phyloP scores from a whole-genome alignment of 257 asterid genomes.

The Cruciata laevipes region DNA sequence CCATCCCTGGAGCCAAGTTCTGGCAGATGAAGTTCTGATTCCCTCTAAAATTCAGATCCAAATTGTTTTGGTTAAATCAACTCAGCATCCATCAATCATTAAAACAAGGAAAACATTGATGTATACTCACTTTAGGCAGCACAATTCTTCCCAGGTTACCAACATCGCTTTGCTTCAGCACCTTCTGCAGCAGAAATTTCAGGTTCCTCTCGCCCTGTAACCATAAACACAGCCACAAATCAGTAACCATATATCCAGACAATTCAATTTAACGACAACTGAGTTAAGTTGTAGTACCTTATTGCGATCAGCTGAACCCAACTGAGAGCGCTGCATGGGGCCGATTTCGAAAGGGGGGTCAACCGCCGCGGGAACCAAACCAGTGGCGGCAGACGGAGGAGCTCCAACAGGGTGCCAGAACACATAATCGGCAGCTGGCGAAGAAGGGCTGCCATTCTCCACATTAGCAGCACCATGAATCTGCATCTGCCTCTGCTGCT shows the following conservation, averaged over 20 bases:
- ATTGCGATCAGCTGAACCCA: not conserved
- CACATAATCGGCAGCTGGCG: constrained; percentile 34
- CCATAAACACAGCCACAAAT: constrained; percentile 20
- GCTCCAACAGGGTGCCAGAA: constrained; percentile 39
- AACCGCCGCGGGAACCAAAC: constrained; percentile 14
- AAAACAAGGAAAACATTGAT: not conserved
- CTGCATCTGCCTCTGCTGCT: constrained; percentile 8
- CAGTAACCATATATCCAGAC: not conserved
- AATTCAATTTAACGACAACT: not conserved
- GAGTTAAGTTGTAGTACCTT: not conserved
- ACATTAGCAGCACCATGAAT: constrained; percentile 2
- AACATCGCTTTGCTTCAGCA: constrained; percentile 95
- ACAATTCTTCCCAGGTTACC: constrained; percentile 94
- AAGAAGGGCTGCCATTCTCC: constrained; percentile 21
- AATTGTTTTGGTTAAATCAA: not conserved
- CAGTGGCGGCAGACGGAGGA: not conserved
- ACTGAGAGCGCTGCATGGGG: not conserved
- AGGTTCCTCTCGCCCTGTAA: constrained; percentile 67
- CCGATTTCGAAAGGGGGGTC: constrained; percentile 24
- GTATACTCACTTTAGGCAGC: constrained; percentile 73
- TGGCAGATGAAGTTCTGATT: constrained; percentile 88
- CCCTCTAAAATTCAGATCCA: constrained; percentile 40
- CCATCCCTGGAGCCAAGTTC: constrained; percentile 88
- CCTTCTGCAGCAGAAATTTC: constrained; percentile 91
- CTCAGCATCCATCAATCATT: not conserved